Evolutionary conservation across 2,329 filamentous ascomycete species (phyloP).

Genomic region (Fusarium caatingaense): DNA sequence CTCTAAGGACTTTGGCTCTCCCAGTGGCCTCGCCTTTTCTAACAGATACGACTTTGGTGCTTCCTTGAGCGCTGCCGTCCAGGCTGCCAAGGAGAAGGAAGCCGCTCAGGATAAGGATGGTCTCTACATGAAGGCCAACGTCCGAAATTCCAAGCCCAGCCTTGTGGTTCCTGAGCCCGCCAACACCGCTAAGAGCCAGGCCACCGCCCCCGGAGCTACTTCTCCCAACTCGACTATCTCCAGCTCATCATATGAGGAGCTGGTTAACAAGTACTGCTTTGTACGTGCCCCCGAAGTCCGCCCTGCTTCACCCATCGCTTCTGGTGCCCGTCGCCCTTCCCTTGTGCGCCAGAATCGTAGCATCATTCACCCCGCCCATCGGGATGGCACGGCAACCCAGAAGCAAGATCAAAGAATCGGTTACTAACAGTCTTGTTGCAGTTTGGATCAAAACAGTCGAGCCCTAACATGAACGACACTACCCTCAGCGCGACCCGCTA

Average conservation of each 20-base stretch:
- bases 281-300: conserved; percentile 76
- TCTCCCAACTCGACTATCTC: conserved; percentile 71
- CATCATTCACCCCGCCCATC: conserved; percentile 18
- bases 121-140: conserved; percentile 66
- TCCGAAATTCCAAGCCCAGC: conserved; percentile 45
- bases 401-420: conserved; percentile 42
- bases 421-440: conserved; percentile 58
- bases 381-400: conserved; percentile 38
- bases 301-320: conserved; percentile 43
- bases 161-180: conserved; percentile 45
- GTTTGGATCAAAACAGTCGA: conserved; percentile 72
- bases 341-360: conserved; percentile 31
- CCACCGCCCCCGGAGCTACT: conserved; percentile 57
- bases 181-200: conserved; percentile 26
- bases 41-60: conserved; percentile 96
- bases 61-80: conserved; percentile 86
- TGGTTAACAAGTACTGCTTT: conserved; percentile 99
- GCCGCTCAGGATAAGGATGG: conserved; percentile 68
- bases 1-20: conserved; percentile 61
- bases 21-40: conserved; percentile 81
- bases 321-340: conserved; percentile 35
- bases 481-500: conserved; percentile 57
- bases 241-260: conserved; percentile 92
- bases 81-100: conserved; percentile 76
- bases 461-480: conserved; percentile 62